Evolutionary conservation across 2,329 filamentous ascomycete species (phyloP).

Genomic region (Microsporum ferrugineum): DNA sequence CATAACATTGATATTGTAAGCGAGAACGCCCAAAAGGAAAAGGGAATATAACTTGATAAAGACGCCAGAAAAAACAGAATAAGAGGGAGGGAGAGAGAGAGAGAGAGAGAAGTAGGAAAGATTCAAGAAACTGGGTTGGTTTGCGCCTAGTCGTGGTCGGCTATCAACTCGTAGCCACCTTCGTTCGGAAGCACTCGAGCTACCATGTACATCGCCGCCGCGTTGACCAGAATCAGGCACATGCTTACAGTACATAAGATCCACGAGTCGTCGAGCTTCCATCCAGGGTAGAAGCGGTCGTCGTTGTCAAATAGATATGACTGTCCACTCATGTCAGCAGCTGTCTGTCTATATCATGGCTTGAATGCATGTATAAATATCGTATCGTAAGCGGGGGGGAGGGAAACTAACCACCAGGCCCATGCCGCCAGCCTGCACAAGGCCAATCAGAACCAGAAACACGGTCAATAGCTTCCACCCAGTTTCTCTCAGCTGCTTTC

Average conservation of each 20-base stretch:
- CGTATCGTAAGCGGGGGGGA: background rate
- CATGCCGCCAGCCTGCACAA: slow-evolving; percentile 66
- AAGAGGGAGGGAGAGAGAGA: background rate
- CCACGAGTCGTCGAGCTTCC: slow-evolving; percentile 70
- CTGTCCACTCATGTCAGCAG: slow-evolving; percentile 35
- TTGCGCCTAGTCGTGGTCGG: slow-evolving; percentile 24
- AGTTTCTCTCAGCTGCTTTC: slow-evolving; percentile 64
- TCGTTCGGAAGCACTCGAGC: slow-evolving; percentile 64
- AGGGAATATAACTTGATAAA: background rate
- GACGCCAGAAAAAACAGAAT: background rate
- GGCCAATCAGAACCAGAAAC: slow-evolving; percentile 53
- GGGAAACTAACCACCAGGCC: slow-evolving; percentile 62
- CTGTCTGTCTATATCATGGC: background rate
- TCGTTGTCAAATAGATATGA: slow-evolving; percentile 75
- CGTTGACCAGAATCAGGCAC: slow-evolving; percentile 43
- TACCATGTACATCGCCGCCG: slow-evolving; percentile 51
- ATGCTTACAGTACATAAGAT: slow-evolving; percentile 56
- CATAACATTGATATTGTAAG: background rate
- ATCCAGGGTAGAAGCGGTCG: slow-evolving; percentile 70
- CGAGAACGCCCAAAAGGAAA: background rate
- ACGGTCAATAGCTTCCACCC: slow-evolving; percentile 69
- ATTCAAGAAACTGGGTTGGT: background rate
- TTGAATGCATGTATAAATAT: background rate
- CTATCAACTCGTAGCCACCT: slow-evolving; percentile 74
- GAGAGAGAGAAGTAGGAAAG: background rate